Evolutionary conservation across 768 basidiomycete genomes (phyloP).

Genomic region (Pisolithus marmoratus): DNA sequence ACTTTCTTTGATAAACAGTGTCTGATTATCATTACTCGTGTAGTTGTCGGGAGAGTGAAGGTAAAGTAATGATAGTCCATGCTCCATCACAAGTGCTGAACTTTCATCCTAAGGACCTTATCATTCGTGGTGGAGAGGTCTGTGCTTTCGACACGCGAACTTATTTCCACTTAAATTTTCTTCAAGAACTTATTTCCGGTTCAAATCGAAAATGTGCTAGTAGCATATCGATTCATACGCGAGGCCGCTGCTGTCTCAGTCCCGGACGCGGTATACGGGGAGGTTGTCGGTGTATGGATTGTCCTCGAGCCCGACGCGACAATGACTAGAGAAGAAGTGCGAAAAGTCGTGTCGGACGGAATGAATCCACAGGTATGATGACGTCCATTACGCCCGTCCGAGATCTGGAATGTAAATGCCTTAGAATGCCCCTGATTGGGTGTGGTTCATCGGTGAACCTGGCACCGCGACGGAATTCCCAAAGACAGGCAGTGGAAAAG

Average conservation of each 20-base stretch:
- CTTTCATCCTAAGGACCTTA: conserved; percentile 52
- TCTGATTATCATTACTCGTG: not conserved
- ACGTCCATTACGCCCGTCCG: not conserved
- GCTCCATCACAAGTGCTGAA: not conserved
- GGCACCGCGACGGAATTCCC: conserved; percentile 54
- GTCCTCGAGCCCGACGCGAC: conserved; percentile 37
- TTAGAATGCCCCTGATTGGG: conserved; percentile 76
- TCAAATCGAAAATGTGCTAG: conserved; percentile 75
- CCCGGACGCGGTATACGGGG: conserved; percentile 62
- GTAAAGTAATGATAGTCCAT: conserved; percentile 26
- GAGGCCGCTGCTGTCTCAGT: conserved; percentile 76
- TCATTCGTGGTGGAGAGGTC: conserved; percentile 84
- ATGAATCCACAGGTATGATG: conserved; percentile 76
- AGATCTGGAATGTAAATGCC: conserved; percentile 2
- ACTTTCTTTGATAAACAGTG: not conserved
- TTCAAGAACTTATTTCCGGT: conserved; percentile 77
- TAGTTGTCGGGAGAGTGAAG: conserved; percentile 79
- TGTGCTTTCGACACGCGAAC: not conserved
- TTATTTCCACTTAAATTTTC: not conserved
- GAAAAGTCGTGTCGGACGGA: conserved; percentile 42
- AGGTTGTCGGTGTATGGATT: conserved; percentile 80
- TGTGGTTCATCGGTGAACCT: conserved; percentile 78
- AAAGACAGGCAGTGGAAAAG: conserved; percentile 84
- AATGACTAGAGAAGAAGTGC: conserved; percentile 48
- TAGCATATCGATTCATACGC: conserved; percentile 46